Base-by-base conservation (phyloP, 495 filamentous ascomycete genomes). In the Talaromyces proteolyticus region DNA sequence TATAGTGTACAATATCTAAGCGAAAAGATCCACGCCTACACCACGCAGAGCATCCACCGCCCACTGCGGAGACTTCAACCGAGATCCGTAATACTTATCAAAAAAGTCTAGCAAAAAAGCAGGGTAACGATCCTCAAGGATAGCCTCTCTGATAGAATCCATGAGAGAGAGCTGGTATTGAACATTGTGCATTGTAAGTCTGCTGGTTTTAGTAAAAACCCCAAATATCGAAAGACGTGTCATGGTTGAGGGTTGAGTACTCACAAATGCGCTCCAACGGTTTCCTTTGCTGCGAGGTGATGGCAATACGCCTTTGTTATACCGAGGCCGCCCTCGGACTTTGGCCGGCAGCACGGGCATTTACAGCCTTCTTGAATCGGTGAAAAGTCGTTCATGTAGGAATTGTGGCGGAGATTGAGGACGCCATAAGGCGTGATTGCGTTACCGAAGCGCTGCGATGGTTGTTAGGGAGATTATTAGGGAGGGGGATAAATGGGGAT, bases 161-260 rank as follows among this genome's bases (percentile, higher is more conserved):
- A 97, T 96, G 54, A 99, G 65, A 42, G 79, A 74, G 22, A 99
- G 75, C 54, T 95, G 79, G 59, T 92, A 94, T 61, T 89, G 87
- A 20, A 97, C 89, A 63, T 99, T 97, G 67, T 99, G 93, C 55
- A 96, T 86, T 0, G 90, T 94, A 26, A 98, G 69, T n/a, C 76
- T 79, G 45, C 20, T 19, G 1, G 36, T n/a, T n/a, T n/a, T n/a
- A n/a, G 11, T 39, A 36, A 29, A 29, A 34, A 34, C 29, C 1
- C 29, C n/a, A n/a, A 16, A 21, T 20, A 7, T 45, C 42, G 14
- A 51, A 24, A 47, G 0, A 37, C n/a, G 16, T 18, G 21, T 44
- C 19, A 53, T 29, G 21, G 16, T 21, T 3, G 17, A 19, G 41
- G 17, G 34, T 11, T 42, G 37, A 8, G 38, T 36, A 58, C 75